phyloP scores from a whole-genome alignment of 768 basidiomycete genomes.

The Termitomyces bulborhizus region DNA sequence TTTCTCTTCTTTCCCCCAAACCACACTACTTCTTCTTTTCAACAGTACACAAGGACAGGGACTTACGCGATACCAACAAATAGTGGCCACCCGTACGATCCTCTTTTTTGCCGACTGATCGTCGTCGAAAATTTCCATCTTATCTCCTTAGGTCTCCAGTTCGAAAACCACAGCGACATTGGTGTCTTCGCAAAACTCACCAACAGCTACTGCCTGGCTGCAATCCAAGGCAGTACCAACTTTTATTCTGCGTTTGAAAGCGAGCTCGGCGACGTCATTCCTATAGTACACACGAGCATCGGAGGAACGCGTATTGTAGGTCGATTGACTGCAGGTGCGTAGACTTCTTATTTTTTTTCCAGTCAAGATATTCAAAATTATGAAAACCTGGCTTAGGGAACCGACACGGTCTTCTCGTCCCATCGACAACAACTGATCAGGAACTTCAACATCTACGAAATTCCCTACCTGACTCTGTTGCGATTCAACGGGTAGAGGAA shows the following conservation, averaged over 20 bases:
- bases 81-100: constrained; percentile 45
- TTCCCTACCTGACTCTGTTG: constrained; percentile 86
- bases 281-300: constrained; percentile 94
- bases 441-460: constrained; percentile 98
- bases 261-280: constrained; percentile 88
- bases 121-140: constrained; percentile 11
- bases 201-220: constrained; percentile 94
- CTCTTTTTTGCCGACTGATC: constrained; percentile 1
- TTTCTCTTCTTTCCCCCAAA: constrained; percentile 7
- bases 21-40: not conserved
- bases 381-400: constrained; percentile 53
- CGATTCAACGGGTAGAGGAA: constrained; percentile 95
- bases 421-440: constrained; percentile 93
- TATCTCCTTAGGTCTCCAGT: constrained; percentile 67
- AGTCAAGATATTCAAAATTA: not conserved
- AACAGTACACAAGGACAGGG: not conserved
- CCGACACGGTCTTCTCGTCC: constrained; percentile 94
- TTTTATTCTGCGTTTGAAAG: constrained; percentile 98
- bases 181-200: constrained; percentile 98
- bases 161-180: constrained; percentile 92
- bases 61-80: constrained; percentile 4
- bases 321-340: constrained; percentile 80
- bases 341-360: not conserved
- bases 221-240: constrained; percentile 92
- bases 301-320: constrained; percentile 93